Conservation (phyloP, 306 rosid genomes). For the Cucurbita pepo region DNA sequence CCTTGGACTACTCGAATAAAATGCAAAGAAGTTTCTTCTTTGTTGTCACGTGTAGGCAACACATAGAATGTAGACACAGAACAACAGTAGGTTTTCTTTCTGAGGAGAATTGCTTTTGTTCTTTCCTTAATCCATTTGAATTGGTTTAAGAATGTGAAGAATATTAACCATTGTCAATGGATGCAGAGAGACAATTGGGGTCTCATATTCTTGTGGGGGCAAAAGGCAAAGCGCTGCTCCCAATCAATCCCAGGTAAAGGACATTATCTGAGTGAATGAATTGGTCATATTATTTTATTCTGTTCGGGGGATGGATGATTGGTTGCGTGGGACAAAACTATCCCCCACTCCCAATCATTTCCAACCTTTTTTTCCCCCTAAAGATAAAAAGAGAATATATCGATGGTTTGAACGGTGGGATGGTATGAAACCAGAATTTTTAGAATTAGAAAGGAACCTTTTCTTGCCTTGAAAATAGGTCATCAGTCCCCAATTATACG, state of each 20-base stretch:
- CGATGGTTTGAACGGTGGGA: slow-evolving; percentile 39
- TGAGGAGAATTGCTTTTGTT: background rate
- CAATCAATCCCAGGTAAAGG: background rate
- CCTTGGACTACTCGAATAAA: slow-evolving; percentile 51
- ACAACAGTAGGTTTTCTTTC: background rate
- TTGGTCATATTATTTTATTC: background rate
- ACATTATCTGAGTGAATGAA: background rate
- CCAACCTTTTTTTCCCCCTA: slow-evolving; percentile 15
- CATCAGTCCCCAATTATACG: background rate
- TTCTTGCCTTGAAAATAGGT: background rate
- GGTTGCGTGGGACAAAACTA: background rate
- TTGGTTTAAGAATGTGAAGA: background rate
- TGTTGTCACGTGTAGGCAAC: slow-evolving; percentile 1
- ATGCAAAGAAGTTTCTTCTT: slow-evolving; percentile 21
- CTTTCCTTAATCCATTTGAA: background rate
- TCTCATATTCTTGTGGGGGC: background rate
- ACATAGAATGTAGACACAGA: background rate
- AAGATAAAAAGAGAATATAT: slow-evolving; percentile 43
- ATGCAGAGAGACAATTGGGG: background rate
- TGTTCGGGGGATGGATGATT: background rate
- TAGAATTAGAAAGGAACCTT: slow-evolving; percentile 33
- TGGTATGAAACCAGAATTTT: slow-evolving; percentile 35
- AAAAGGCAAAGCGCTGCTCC: background rate
- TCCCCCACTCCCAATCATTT: slow-evolving; percentile 14
- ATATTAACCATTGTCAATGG: background rate